Evolutionary conservation across 2,329 filamentous ascomycete genomes (phyloP), one percentile per base, ranked within the genome.

Genomic region (Dactylonectria macrodidyma): DNA sequence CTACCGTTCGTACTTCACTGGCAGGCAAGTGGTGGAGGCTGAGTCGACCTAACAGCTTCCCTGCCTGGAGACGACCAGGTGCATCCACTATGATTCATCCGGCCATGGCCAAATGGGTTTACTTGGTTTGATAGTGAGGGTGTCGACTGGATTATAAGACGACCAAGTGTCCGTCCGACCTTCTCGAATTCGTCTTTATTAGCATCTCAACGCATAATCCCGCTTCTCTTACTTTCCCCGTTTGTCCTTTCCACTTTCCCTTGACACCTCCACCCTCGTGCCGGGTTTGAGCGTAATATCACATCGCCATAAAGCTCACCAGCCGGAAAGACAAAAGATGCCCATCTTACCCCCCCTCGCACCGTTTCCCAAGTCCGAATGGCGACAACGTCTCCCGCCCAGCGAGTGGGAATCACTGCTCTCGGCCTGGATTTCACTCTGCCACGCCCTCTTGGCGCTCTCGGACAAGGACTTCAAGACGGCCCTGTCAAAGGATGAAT

Each of bases 321-420:
- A 8, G 5, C 41, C 55, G 4, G 7, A 30, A 30, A 7, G 26
- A 30, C 4, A 30, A 30, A 62, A 56, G 57, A 86, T 86, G 83
- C 75, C 81, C 74, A 77, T 82, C 61, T 82, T 95, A 56, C 94
- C 94, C 48, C 87, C 91, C 38, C 87, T 98, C 80, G 94, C 92
- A 65, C 89, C 92, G 22, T 95, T 96, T 75, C 95, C 95, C 19
- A 87, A 91, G 68, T 83, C 88, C 38, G 83, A 85, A 62, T 90
- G 94, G 83, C 90, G 90, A 76, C 87, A 88, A 72, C 87, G 88
- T 72, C 87, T 97, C 67, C 84, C 87, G 46, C 82, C 90, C 3
- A 82, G 86, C 58, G 93, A 97, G 81, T 97, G 95, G 95, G 86
- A 92, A 71, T 85, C 88, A 36, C 94, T 92, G 78, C 83, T 97